These are phyloP conservation scores for Pelargonium australe DNA, from an alignment of 441 rosid genomes.

Conservation along the genomic window DNA sequence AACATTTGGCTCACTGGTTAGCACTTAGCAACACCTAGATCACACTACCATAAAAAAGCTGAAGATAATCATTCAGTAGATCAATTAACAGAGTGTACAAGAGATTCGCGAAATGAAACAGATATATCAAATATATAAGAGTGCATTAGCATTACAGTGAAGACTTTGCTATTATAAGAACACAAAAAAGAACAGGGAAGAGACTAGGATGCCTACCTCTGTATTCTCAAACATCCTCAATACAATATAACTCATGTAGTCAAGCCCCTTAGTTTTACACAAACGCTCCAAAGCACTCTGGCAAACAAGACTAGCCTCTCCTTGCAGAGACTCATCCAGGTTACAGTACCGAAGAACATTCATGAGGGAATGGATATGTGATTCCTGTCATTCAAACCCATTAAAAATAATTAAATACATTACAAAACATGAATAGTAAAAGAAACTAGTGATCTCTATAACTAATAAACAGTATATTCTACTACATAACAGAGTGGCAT, in stretches of 20 bases:
- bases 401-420: background rate
- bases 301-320: conserved; percentile 89
- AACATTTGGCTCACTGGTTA: too few relatives aligned
- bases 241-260: conserved; percentile 98
- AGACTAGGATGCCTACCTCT: conserved; percentile 41
- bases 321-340: conserved; percentile 94
- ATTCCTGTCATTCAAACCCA: conserved; percentile 29
- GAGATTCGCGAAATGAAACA: background rate
- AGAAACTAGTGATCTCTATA: background rate
- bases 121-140: too few relatives aligned
- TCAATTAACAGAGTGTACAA: too few relatives aligned
- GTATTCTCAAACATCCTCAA: conserved; percentile 92
- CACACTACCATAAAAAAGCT: too few relatives aligned
- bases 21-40: too few relatives aligned
- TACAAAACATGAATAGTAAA: background rate
- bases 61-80: too few relatives aligned
- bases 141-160: too few relatives aligned
- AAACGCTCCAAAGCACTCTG: conserved; percentile 78
- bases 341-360: conserved; percentile 97
- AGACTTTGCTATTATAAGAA: background rate
- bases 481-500: background rate
- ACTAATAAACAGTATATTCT: background rate
- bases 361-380: conserved; percentile 98
- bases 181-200: background rate
- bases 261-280: conserved; percentile 88